A percentile compares a stretch with the other conserved stretches of the same genome.
These are phyloP conservation scores for Cnidoscolus chayamansa DNA, from an alignment of 441 rosid genomes.

Conservation along the genomic window DNA sequence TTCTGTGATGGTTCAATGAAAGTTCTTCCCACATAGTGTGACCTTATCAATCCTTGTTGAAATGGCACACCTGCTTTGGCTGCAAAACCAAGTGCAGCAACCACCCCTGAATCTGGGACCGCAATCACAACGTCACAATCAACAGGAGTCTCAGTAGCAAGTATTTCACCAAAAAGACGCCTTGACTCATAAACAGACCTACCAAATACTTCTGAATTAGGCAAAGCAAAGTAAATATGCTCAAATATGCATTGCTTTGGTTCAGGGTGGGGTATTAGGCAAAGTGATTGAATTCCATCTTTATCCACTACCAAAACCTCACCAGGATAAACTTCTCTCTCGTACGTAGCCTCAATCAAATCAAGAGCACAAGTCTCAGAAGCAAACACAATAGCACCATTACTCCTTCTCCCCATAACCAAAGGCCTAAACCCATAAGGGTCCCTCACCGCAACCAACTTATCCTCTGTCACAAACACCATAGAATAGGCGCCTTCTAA, in stretches of 20 bases:
- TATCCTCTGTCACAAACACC: constrained; percentile 83
- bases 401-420: constrained; percentile 87
- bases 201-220: constrained; percentile 80
- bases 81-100: constrained; percentile 87
- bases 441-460: constrained; percentile 83
- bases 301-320: constrained; percentile 70
- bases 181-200: constrained; percentile 73
- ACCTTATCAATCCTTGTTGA: constrained; percentile 84
- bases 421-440: constrained; percentile 77
- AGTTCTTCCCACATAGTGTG: constrained; percentile 91
- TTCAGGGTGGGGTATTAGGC: constrained; percentile 60
- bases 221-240: constrained; percentile 73
- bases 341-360: constrained; percentile 73
- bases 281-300: constrained; percentile 59
- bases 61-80: constrained; percentile 72
- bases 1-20: constrained; percentile 89
- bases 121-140: constrained; percentile 92
- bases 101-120: constrained; percentile 91
- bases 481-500: constrained; percentile 78
- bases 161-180: constrained; percentile 56
- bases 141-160: constrained; percentile 63
- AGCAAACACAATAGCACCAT: constrained; percentile 77
- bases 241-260: constrained; percentile 82
- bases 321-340: constrained; percentile 76
- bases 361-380: constrained; percentile 88